These are phyloP conservation scores for Colletotrichum noveboracense DNA, from an alignment of 2,329 filamentous ascomycete species.

Conservation along the genomic window DNA sequence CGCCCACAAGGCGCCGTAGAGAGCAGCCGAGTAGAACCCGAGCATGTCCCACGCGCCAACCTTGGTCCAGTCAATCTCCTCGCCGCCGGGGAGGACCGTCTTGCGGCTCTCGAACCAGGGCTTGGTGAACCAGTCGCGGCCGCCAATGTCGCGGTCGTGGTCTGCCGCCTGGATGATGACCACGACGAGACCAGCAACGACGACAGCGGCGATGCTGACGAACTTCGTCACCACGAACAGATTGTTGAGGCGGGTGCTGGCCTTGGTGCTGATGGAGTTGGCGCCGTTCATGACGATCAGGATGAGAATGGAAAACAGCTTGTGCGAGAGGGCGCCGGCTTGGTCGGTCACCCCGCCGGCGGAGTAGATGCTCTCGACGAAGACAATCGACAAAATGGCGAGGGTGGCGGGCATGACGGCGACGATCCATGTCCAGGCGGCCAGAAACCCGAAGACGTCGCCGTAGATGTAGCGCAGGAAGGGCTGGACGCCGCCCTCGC, in stretches of 20 bases:
- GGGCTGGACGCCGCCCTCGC: conserved; percentile 67
- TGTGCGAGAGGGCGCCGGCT: conserved; percentile 48
- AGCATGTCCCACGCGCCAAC: conserved; percentile 63
- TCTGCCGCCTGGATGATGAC: conserved; percentile 43
- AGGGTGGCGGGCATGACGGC: conserved; percentile 69
- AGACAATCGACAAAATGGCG: conserved; percentile 69
- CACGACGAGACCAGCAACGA: conserved; percentile 54
- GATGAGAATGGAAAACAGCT: conserved; percentile 55
- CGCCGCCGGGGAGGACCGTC: conserved; percentile 54
- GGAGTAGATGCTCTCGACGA: conserved; percentile 64
- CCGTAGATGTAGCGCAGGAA: conserved; percentile 67
- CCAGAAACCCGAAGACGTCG: conserved; percentile 65
- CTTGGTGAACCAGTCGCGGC: conserved; percentile 55
- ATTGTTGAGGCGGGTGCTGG: conserved; percentile 59
- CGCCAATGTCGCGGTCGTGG: conserved; percentile 44
- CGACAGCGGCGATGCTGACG: conserved; percentile 50
- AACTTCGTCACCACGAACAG: conserved; percentile 63
- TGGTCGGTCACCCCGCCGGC: conserved; percentile 51
- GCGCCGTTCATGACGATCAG: conserved; percentile 52
- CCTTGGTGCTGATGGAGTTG: conserved; percentile 61
- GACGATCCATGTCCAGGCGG: conserved; percentile 70
- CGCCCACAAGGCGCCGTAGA: conserved; percentile 68
- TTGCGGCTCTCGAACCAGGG: conserved; percentile 61
- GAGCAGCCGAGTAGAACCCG: conserved; percentile 63
- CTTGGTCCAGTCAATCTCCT: conserved; percentile 50